Percentiles rank a stretch among this genome's conserved stretches.
phyloP scores from a whole-genome alignment of 768 basidiomycete genomes.

The Lactifluus echinatus region DNA sequence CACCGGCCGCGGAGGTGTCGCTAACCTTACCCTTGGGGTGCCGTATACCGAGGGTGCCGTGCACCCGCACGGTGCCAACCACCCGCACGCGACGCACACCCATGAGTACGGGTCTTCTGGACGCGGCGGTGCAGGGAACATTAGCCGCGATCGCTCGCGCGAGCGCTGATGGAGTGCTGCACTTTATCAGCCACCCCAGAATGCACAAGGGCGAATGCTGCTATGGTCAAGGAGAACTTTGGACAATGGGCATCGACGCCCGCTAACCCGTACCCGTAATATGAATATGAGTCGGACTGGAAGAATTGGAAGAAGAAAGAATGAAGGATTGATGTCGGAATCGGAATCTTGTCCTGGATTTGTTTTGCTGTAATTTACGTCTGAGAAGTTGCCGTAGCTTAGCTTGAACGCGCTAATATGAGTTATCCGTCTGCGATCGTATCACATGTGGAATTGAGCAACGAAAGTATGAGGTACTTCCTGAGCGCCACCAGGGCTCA shows the following conservation, averaged over 20 bases:
- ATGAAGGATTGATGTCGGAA: too few species aligned
- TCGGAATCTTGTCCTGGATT: not conserved
- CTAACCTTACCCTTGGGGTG: slow-evolving; percentile 39
- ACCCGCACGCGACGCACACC: not conserved
- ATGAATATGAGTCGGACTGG: too few species aligned
- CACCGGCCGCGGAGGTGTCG: slow-evolving; percentile 59
- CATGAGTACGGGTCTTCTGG: slow-evolving; percentile 37
- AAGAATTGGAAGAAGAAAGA: too few species aligned
- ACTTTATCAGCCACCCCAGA: slow-evolving; percentile 1
- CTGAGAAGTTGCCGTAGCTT: not conserved
- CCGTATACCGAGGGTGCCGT: slow-evolving; percentile 22
- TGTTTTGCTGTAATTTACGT: not conserved
- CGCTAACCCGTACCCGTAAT: not conserved
- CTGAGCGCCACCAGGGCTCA: too few species aligned
- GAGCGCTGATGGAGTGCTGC: slow-evolving; percentile 22
- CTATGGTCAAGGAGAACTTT: not conserved
- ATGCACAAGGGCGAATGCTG: not conserved
- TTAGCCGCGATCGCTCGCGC: slow-evolving; percentile 32
- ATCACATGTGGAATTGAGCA: not conserved
- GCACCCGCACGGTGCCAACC: not conserved
- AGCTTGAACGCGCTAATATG: not conserved
- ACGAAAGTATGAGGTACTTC: too few species aligned
- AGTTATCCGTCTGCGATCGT: not conserved
- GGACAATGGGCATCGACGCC: not conserved
- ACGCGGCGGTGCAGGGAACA: slow-evolving; percentile 58